These are phyloP conservation scores for Urochloa ruziziensis DNA, from an alignment of 176 grass and related monocot species.

Conservation along the genomic window DNA sequence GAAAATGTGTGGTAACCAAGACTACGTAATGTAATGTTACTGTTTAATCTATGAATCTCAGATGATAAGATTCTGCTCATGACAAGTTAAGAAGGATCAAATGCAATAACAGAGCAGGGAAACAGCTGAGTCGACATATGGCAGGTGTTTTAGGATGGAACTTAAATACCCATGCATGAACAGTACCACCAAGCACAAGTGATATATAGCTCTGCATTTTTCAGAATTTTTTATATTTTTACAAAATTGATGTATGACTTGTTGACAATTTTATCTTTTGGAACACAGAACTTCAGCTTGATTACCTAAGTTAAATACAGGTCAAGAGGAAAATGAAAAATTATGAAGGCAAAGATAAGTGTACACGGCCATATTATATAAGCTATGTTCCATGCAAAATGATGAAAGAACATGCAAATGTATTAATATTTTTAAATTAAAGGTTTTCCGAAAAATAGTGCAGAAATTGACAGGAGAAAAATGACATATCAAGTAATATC, in stretches of 20 bases:
- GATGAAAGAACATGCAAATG: not conserved
- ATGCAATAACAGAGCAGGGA: not conserved
- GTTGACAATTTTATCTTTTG: not conserved
- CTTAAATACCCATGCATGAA: not conserved
- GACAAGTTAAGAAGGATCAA: not conserved
- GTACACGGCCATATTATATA: not conserved
- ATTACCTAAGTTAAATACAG: not conserved
- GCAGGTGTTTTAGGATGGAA: not conserved
- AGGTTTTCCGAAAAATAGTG: not conserved
- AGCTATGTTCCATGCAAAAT: slow-evolving; percentile 3
- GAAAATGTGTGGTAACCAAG: not conserved
- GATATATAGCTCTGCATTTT: not conserved
- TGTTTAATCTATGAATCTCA: slow-evolving; percentile 12
- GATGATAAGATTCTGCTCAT: not conserved
- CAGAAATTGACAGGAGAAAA: slow-evolving; percentile 1
- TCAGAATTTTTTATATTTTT: not conserved
- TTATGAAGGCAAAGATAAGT: not conserved
- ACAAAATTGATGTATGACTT: not conserved
- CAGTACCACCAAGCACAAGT: not conserved
- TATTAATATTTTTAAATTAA: not conserved
- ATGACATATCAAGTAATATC: not conserved
- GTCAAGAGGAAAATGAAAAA: not conserved
- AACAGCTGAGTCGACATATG: not conserved
- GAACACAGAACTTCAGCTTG: not conserved
- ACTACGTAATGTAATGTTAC: not conserved